Conservation (phyloP, 1,139 yeast genomes). For the Petasospora rhodanensis region DNA sequence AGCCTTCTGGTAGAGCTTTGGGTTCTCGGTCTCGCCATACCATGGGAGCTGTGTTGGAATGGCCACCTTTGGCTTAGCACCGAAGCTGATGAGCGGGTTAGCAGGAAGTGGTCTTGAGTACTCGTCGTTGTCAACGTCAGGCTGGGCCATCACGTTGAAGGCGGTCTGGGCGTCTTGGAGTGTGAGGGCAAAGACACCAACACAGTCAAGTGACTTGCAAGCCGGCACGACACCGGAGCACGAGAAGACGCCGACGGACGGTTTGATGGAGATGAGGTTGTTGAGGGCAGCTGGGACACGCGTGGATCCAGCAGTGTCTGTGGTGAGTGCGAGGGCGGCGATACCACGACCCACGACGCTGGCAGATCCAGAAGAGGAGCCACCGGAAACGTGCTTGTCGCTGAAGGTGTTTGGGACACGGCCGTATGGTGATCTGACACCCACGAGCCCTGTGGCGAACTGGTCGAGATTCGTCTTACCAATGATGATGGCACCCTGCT, state of each 20-base stretch:
- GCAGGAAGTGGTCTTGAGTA: conserved; percentile 73
- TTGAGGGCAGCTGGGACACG: conserved; percentile 97
- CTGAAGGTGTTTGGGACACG: conserved; percentile 76
- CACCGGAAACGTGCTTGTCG: conserved; percentile 79
- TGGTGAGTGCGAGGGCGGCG: conserved; percentile 85
- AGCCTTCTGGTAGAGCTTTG: conserved; percentile 59
- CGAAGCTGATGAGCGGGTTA: conserved; percentile 57
- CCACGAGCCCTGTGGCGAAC: conserved; percentile 95
- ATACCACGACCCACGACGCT: conserved; percentile 83
- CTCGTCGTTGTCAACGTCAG: conserved; percentile 70
- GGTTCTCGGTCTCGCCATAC: conserved; percentile 79
- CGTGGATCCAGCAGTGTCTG: conserved; percentile 99
- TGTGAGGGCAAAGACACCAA: conserved; percentile 74
- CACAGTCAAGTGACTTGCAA: conserved; percentile 90
- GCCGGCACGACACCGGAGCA: conserved; percentile 95
- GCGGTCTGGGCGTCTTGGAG: conserved; percentile 78
- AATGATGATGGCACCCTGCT: conserved; percentile 83
- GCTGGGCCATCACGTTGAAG: conserved; percentile 64
- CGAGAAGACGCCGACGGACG: conserved; percentile 83
- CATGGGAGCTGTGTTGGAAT: conserved; percentile 70
- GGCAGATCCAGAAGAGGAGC: conserved; percentile 95
- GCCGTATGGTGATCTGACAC: conserved; percentile 93
- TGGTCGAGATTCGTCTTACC: conserved; percentile 95
- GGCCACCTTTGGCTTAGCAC: conserved; percentile 60
- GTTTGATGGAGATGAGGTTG: conserved; percentile 87